Conservation (phyloP, 140 eudicot species). For the Oenanthe javanica region DNA sequence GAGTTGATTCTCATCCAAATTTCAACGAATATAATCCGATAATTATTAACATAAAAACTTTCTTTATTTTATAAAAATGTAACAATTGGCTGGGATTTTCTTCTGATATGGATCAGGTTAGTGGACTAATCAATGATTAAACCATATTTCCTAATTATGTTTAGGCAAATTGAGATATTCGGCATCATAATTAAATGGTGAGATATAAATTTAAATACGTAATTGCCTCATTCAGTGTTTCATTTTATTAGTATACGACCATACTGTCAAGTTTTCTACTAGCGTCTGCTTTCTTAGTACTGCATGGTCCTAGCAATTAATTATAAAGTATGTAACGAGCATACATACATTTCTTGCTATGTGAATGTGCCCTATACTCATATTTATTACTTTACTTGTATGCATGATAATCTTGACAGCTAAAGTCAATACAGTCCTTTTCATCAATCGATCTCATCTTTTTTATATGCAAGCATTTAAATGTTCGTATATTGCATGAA, state of each 20-base stretch:
- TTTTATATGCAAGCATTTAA: neutral
- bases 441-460: neutral
- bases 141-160: neutral
- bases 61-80: neutral
- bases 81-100: neutral
- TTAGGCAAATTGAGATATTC: neutral
- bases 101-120: neutral
- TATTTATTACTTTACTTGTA: conserved; percentile 1
- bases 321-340: neutral
- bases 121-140: neutral
- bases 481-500: neutral
- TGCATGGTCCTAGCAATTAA: neutral
- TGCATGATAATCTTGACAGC: neutral
- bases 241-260: neutral
- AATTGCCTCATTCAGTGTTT: neutral
- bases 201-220: neutral
- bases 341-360: neutral
- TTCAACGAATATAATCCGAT: no score
- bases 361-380: neutral
- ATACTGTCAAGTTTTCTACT: neutral
- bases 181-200: neutral
- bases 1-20: no score
- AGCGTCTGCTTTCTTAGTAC: neutral
- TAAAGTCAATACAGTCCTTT: no score
- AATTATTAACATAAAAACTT: no score